Evolutionary conservation across 2,329 filamentous ascomycete species (phyloP).

Genomic region (Cordyceps farinosa): DNA sequence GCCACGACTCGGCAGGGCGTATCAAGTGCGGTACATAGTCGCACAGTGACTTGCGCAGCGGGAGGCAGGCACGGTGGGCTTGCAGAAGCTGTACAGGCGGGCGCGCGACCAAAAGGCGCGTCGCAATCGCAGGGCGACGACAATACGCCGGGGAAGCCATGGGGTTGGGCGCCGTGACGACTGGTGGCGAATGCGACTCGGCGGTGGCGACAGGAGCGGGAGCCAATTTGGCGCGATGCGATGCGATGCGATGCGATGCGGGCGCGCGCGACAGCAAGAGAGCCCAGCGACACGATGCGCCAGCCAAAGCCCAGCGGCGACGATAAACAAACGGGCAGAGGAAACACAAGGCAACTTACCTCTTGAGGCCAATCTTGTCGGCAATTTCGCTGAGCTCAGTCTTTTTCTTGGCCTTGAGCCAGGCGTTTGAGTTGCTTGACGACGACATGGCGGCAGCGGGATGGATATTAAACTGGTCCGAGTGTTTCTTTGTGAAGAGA

Average conservation of each 20-base stretch:
- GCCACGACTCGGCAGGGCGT: neutral
- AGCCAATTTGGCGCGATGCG: constrained; percentile 8
- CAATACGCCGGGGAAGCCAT: neutral
- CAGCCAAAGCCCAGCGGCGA: neutral
- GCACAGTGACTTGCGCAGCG: neutral
- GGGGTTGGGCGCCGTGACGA: neutral
- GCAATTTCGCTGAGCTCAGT: constrained; percentile 72
- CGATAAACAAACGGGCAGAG: neutral
- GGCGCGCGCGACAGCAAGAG: neutral
- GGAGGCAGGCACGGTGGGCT: neutral
- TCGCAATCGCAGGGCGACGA: neutral
- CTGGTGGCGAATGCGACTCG: constrained; percentile 6
- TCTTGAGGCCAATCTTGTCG: constrained; percentile 63
- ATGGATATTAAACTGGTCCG: constrained; percentile 3
- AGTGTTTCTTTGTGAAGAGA: neutral
- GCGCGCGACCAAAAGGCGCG: neutral
- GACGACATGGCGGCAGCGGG: constrained; percentile 23
- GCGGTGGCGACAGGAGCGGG: constrained; percentile 7
- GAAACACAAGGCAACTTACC: constrained; percentile 53
- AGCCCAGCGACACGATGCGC: neutral
- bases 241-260: constrained; percentile 5
- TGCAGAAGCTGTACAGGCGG: neutral
- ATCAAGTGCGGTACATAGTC: neutral
- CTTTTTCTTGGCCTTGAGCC: constrained; percentile 80
- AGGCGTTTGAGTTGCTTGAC: constrained; percentile 53